Evolutionary conservation across 2,329 filamentous ascomycete species (phyloP), one percentile per base, ranked within the genome.

Genomic region (Rhynchosporium secalis): DNA sequence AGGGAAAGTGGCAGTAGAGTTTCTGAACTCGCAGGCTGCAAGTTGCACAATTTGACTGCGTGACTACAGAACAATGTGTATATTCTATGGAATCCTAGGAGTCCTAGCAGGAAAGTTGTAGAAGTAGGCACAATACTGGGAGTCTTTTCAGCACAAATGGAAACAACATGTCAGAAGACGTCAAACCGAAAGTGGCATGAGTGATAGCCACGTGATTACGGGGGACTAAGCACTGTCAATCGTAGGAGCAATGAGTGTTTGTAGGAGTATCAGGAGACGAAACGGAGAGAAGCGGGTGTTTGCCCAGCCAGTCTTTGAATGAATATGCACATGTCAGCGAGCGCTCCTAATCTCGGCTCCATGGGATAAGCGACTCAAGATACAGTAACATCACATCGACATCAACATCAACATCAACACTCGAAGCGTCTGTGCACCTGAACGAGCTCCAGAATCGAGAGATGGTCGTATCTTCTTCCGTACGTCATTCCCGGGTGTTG

Each of bases 171-270:
- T 41, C 49, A 51, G 45, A 12, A 61, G 46, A 36, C 31, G 43
- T 45, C 6, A 26, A 31, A 40, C 7, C 26, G 38, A 33, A 48
- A 43, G 46, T 51, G 31, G 29, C 57, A 59, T 59, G 61, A 63
- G 61, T 57, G 61, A 51, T 59, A 63, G 36, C n/a, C 48, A 60
- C 56, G 45, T 56, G 56, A 55, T 51, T 20, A 20, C 40, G 15
- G 60, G 47, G 47, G 54, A 40, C 20, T 20, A 20, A 20, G 20
- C 20, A 20, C 20, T 20, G 20, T 20, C 20, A 20, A 20, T 20
- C 20, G 20, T 1, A 20, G 20, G 20, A 20, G 20, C 20, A 20
- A 20, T 20, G 1, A 20, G 20, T 20, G 20, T 20, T 20, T 20
- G 20, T 20, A 20, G 20, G 20, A 20, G 20, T 20, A 20, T 20